Evolutionary conservation across 2,329 filamentous ascomycete genomes (phyloP), one percentile per base, ranked within the genome.

Genomic region (Mycosphaerella sp.): DNA sequence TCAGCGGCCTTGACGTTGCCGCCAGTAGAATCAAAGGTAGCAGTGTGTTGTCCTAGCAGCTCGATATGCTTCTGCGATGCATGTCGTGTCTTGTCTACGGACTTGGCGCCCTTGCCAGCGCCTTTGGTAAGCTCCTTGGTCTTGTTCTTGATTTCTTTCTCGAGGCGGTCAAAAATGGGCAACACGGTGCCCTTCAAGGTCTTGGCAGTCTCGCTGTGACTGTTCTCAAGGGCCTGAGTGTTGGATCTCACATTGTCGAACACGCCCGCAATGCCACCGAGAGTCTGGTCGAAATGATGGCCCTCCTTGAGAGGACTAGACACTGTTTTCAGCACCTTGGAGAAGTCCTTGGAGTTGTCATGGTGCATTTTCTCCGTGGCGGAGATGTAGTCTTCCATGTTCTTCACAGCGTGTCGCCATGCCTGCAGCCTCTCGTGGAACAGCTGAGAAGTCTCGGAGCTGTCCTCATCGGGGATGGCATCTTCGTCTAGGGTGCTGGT

Each of bases 71-170:
- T 96, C 74, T 98, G 91, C 0, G 91, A 96, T 6, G 73, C 75
- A 62, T 83, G 82, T 54, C 91, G 86, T 7, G 88, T 84, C 75
- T 95, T 96, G 56, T 95, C 89, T 17, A 98, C 89, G 44, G 88
- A 82, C 74, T 97, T 98, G 59, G 87, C 82, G 13, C 84, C 81
- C 75, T 94, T 95, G 55, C 83, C 80, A 17, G 87, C 88, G 7
- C 91, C 90, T 55, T 82, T 79, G 39, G 80, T 78, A 44, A 98
- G 79, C 71, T 96, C 90, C 76, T 97, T 97, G 57, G 81, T 79
- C 76, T 97, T 97, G 74, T 86, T 84, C 79, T 97, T 98, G 76
- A 98, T 93, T 70, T 97, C 93, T 68, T 88, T 85, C 74, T 97
- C 90, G 43, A 98, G 77, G 46, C 89, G 86, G 63, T 94, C 88